Conservation (phyloP, 805 yeast species). For the Hanseniaspora occidentalis region DNA sequence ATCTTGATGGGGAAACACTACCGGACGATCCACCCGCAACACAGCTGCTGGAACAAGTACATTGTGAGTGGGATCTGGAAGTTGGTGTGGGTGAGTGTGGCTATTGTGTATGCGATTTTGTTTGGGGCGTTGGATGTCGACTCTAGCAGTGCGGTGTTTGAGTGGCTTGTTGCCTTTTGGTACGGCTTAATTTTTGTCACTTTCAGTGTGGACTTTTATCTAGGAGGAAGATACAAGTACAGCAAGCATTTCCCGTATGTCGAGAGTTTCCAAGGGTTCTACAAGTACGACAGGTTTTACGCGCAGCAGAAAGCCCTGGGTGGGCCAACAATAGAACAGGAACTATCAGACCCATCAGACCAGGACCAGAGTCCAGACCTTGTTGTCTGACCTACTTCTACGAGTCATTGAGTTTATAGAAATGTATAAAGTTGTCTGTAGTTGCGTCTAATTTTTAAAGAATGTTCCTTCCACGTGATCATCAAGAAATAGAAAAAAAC, state of each 20-base stretch:
- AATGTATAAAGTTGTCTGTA: too few species aligned
- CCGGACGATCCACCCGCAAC: constrained; percentile 12
- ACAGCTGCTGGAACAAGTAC: constrained; percentile 32
- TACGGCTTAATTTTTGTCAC: constrained; percentile 58
- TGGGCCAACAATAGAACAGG: too few species aligned
- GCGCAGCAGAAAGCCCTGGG: neutral
- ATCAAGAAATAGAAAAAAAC: too few species aligned
- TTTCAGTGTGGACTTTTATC: constrained; percentile 53
- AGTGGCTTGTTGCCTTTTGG: constrained; percentile 83
- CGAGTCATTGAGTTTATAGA: too few species aligned
- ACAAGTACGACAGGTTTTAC: neutral
- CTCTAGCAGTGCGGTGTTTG: constrained; percentile 52
- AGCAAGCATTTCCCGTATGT: constrained; percentile 1
- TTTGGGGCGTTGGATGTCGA: constrained; percentile 41
- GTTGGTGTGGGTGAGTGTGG: constrained; percentile 50
- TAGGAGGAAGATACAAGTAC: constrained; percentile 1
- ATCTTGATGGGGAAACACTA: constrained; percentile 34
- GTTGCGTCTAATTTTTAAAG: too few species aligned
- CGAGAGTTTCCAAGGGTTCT: constrained; percentile 1
- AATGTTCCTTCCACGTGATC: too few species aligned
- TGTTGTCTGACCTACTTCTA: too few species aligned
- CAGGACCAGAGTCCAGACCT: too few species aligned
- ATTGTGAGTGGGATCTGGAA: constrained; percentile 42
- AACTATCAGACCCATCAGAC: too few species aligned
- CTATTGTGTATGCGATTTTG: constrained; percentile 53